Evolutionary conservation across 345 rosid genomes (phyloP).

Genomic region (Bruguiera gymnorhiza): DNA sequence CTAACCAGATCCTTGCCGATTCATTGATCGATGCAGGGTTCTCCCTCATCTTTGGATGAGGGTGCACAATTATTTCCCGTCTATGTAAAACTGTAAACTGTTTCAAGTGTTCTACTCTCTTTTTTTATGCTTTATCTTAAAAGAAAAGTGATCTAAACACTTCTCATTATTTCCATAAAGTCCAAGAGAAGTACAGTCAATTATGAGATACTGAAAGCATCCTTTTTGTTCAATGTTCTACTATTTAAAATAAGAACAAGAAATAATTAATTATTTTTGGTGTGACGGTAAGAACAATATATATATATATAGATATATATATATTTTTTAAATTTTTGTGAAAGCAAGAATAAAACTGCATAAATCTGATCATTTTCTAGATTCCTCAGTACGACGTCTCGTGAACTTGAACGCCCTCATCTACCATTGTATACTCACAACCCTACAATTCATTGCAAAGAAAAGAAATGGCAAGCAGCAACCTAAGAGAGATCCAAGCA

Average conservation of each 20-base stretch:
- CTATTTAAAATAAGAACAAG: neutral
- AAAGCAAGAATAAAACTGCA: no score
- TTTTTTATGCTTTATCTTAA: neutral
- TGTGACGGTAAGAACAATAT: no score
- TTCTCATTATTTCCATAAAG: no score
- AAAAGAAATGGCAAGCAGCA: neutral
- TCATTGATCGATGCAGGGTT: slow-evolving; percentile 62
- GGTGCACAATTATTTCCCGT: neutral
- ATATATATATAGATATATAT: no score
- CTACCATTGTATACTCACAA: neutral
- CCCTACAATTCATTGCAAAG: neutral
- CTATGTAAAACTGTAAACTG: slow-evolving; percentile 8
- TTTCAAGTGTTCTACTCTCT: neutral
- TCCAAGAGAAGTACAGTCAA: neutral
- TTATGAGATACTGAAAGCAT: neutral
- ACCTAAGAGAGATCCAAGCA: no score
- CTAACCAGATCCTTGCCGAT: slow-evolving; percentile 75
- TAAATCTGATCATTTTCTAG: no score
- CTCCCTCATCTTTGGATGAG: slow-evolving; percentile 41
- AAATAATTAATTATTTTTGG: neutral
- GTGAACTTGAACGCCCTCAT: no score
- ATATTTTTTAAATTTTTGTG: no score
- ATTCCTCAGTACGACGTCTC: no score
- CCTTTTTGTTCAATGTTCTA: neutral
- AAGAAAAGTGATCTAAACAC: no score